phyloP scores from a whole-genome alignment of 2,329 filamentous ascomycete genomes.

The Penicillium palitans region DNA sequence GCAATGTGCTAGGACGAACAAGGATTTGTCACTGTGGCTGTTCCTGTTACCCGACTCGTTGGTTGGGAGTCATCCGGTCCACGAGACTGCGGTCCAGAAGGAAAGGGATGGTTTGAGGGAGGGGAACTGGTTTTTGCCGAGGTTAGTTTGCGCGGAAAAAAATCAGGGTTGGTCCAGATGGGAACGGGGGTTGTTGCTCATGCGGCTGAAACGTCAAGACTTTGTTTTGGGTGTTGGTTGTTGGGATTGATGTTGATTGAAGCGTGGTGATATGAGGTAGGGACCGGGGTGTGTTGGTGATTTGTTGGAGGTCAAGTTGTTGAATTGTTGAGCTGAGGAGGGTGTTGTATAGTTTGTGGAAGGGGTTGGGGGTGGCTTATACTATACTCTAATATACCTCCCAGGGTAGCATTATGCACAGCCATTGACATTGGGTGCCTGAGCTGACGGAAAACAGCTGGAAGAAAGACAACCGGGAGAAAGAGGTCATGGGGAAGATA shows the following conservation, averaged over 20 bases:
- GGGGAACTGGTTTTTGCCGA: conserved; percentile 6
- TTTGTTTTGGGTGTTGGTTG: neutral
- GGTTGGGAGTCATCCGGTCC: conserved; percentile 8
- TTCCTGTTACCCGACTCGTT: conserved; percentile 1
- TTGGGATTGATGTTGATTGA: neutral
- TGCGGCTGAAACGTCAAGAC: conserved; percentile 9
- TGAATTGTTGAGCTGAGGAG: neutral
- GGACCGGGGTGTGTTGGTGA: neutral
- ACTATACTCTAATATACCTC: neutral
- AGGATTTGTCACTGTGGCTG: conserved; percentile 4
- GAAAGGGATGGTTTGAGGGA: neutral
- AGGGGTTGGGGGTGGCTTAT: neutral
- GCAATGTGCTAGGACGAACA: neutral
- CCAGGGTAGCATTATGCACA: neutral
- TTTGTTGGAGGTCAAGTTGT: neutral
- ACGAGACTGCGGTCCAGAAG: conserved; percentile 12
- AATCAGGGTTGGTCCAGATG: conserved; percentile 7
- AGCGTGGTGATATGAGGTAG: neutral
- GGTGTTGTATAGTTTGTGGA: neutral
- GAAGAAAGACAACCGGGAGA: neutral
- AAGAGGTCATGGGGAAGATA: neutral
- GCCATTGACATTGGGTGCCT: neutral
- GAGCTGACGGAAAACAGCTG: neutral
- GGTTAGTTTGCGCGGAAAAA: neutral
- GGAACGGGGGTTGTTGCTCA: conserved; percentile 1